Percentiles rank a stretch among this genome's conserved stretches.
These are phyloP conservation scores for Suillus plorans DNA, from an alignment of 768 basidiomycete species.

Conservation along the genomic window DNA sequence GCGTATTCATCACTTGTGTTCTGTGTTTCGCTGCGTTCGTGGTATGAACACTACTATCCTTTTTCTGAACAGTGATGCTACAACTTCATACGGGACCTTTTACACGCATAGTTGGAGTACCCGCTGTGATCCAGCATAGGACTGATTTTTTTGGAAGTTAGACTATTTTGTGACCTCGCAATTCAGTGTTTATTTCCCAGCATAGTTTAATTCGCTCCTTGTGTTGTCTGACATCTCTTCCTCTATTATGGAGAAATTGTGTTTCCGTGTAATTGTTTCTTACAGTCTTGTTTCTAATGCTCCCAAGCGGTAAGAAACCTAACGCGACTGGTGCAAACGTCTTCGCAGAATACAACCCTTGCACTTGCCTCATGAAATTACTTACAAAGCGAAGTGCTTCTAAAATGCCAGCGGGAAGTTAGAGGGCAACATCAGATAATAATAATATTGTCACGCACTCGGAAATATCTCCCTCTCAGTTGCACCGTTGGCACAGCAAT, in stretches of 20 bases:
- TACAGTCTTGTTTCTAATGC: neutral
- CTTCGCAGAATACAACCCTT: neutral
- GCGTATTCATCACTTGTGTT: neutral
- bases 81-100: neutral
- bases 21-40: neutral
- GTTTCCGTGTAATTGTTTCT: neutral
- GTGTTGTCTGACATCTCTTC: neutral
- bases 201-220: neutral
- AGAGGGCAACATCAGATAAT: neutral
- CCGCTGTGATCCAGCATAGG: neutral
- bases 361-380: neutral
- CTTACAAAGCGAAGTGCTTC: neutral
- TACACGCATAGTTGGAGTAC: neutral
- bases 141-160: neutral
- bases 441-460: slow-evolving; percentile 28
- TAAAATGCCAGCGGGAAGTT: neutral
- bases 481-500: slow-evolving; percentile 38
- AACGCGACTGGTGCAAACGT: neutral
- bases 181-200: neutral
- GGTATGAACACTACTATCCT: neutral
- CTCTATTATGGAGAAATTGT: neutral
- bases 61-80: neutral
- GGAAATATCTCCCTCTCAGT: slow-evolving; percentile 30
- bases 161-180: neutral
- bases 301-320: neutral